Evolutionary conservation across 1,139 yeast genomes (phyloP).

Genomic region (Hansenula sp.): DNA sequence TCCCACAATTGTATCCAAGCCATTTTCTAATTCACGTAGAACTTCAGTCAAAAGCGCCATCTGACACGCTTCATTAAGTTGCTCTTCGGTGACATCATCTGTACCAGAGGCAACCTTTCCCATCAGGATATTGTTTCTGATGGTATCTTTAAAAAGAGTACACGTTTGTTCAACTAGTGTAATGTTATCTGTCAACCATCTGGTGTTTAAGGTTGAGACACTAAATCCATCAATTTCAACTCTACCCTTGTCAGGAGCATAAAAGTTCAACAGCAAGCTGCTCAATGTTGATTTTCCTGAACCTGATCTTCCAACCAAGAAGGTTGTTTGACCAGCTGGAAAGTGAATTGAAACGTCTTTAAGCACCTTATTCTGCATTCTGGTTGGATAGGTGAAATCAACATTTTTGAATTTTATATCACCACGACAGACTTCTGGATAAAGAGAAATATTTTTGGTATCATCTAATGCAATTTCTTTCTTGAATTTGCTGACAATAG

Average conservation of each 20-base stretch:
- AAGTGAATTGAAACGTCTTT: slow-evolving; percentile 41
- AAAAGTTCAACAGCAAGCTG: slow-evolving; percentile 56
- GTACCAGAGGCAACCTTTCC: slow-evolving; percentile 27
- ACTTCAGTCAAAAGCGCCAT: slow-evolving; percentile 49
- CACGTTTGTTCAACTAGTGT: slow-evolving; percentile 73
- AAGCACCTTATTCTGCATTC: slow-evolving; percentile 42
- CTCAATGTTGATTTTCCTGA: slow-evolving; percentile 87
- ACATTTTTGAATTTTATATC: slow-evolving; percentile 48
- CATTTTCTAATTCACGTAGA: slow-evolving; percentile 43
- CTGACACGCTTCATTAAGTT: slow-evolving; percentile 42
- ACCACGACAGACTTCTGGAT: slow-evolving; percentile 37
- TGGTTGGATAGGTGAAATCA: slow-evolving; percentile 56
- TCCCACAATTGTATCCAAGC: slow-evolving; percentile 50
- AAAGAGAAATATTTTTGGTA: slow-evolving; percentile 15
- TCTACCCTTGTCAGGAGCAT: slow-evolving; percentile 41
- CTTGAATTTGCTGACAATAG: slow-evolving; percentile 10
- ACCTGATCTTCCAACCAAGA: slow-evolving; percentile 81
- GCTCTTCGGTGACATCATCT: slow-evolving; percentile 18
- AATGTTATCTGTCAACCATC: slow-evolving; percentile 59
- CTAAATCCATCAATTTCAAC: slow-evolving; percentile 53
- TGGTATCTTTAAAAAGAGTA: slow-evolving; percentile 56
- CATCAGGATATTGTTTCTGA: slow-evolving; percentile 61
- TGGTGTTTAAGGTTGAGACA: slow-evolving; percentile 35
- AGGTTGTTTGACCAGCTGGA: slow-evolving; percentile 45
- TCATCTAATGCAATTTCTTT: slow-evolving; percentile 10